Percentiles rank a stretch among this genome's conserved stretches.
Conservation (phyloP, 2,329 filamentous ascomycete genomes). For the Colletotrichum lindemuthianum region DNA sequence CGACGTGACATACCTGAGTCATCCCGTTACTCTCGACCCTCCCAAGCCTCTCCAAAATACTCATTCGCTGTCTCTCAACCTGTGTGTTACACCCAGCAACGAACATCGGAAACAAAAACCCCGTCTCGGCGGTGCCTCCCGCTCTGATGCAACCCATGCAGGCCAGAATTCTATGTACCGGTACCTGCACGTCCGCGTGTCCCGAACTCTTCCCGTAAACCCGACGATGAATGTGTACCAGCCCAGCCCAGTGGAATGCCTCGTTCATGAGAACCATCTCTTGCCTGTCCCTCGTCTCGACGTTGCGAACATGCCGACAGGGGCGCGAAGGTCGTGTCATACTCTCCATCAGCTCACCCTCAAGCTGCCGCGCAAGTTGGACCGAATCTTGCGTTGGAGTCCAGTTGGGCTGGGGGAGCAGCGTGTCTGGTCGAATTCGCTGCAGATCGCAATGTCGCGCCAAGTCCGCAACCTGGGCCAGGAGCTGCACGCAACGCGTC, state of each 20-base stretch:
- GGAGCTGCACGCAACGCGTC: slow-evolving; percentile 73
- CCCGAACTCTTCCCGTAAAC: slow-evolving; percentile 70
- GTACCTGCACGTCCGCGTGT: slow-evolving; percentile 69
- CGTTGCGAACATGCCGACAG: slow-evolving; percentile 55
- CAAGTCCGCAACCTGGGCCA: slow-evolving; percentile 78
- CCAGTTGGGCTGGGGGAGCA: slow-evolving; percentile 59
- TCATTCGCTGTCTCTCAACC: slow-evolving; percentile 62
- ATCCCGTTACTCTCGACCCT: slow-evolving; percentile 78
- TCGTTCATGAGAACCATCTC: slow-evolving; percentile 79
- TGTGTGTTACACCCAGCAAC: slow-evolving; percentile 81
- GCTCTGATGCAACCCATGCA: slow-evolving; percentile 70
- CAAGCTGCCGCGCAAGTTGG: slow-evolving; percentile 67
- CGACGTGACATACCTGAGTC: slow-evolving; percentile 68
- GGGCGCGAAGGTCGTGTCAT: slow-evolving; percentile 53
- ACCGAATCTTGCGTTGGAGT: slow-evolving; percentile 64
- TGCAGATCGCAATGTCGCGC: slow-evolving; percentile 74
- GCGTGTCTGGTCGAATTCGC: slow-evolving; percentile 63
- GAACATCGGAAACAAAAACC: slow-evolving; percentile 83
- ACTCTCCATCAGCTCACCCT: slow-evolving; percentile 69
- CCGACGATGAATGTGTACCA: slow-evolving; percentile 79
- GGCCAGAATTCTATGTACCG: slow-evolving; percentile 70
- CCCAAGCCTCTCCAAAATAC: slow-evolving; percentile 73
- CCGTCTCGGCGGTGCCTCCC: slow-evolving; percentile 78
- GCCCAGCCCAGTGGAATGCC: slow-evolving; percentile 81
- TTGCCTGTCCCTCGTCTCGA: slow-evolving; percentile 64